Base-by-base conservation (phyloP, 1,284 basidiomycete species). In the Somion occarium region DNA sequence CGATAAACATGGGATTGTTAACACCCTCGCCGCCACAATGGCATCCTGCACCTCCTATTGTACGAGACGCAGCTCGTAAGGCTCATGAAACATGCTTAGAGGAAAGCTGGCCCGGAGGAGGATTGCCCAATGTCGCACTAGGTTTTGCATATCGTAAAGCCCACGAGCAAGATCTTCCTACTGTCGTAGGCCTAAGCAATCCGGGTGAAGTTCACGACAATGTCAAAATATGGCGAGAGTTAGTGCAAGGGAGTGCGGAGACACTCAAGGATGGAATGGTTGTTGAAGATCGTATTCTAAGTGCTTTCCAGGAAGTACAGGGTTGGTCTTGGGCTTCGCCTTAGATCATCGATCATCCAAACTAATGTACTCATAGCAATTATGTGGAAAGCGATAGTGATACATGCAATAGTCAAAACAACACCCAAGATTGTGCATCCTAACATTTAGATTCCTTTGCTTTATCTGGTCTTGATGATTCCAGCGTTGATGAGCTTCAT, bases 401-500 rank as follows among this genome's bases (percentile, higher is more conserved):
- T 30, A 26, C 22, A 19, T 18, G 26, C 18, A 30, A 18, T 7
- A 26, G 23, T 30, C 25, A 46, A 13, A 46, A 26, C 11, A 39
- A 26, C 30, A 38, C 18, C n/a, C 20, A 42, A 18, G 24, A 7
- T 41, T 7, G 30, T 7, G 30, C 30, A 7, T 7, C 30, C 7
- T 34, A 7, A 61, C 15, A 7, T 15, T 34, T 34, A 15, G 15
- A 15, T 34, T 34, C 30, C 30, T 42, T 3, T 27, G 18, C 34
- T n/a, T 76, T 71, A 88, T 62, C 85, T 74, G 39, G 86, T 88
- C 67, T 75, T 79, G 73, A 97, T 95, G 65, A 98, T 92, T 53
- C 95, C 95, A 23, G 93, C 93, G 56, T 92, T 93, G 65, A 97
- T 78, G 43, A 99, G 79, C 73, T 98, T 98, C 72, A 90, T 82